Conservation (phyloP, 2,329 filamentous ascomycete genomes). For the Penicillium sclerotiorum region DNA sequence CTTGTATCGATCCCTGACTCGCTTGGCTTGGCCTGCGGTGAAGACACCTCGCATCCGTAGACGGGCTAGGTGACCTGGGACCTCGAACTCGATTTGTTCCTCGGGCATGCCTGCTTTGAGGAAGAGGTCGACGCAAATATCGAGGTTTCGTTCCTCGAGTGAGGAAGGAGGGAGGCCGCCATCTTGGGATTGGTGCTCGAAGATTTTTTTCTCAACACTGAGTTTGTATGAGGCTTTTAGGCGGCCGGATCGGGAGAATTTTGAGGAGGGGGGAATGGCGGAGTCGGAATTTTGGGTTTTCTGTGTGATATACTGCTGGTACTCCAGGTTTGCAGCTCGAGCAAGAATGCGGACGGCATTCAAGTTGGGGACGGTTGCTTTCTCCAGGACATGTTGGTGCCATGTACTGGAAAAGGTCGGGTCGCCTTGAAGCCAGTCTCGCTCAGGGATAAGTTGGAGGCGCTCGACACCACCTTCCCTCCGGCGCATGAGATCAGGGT, state of each 20-base stretch:
- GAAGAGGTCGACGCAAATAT: conserved; percentile 39
- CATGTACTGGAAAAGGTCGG: conserved; percentile 31
- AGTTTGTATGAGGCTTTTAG: conserved; percentile 6
- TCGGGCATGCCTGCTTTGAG: conserved; percentile 29
- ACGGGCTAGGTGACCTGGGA: conserved; percentile 33
- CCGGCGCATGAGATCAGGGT: conserved; percentile 15
- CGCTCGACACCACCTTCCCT: conserved; percentile 32
- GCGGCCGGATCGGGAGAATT: background rate
- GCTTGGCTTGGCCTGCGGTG: conserved; percentile 5
- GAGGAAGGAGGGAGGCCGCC: conserved; percentile 20
- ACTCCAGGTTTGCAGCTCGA: conserved; percentile 23
- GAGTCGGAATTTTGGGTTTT: too few species aligned
- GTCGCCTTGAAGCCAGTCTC: conserved; percentile 12
- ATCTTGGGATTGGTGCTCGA: background rate
- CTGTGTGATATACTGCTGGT: too few species aligned
- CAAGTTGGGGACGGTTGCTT: conserved; percentile 36
- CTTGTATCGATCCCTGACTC: conserved; percentile 7
- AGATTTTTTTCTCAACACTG: background rate
- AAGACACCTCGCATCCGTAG: conserved; percentile 21
- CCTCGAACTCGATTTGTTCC: conserved; percentile 37
- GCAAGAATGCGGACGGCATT: conserved; percentile 42
- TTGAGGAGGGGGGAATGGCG: background rate
- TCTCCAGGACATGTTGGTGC: conserved; percentile 27
- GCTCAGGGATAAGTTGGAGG: conserved; percentile 8
- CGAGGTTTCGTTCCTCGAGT: conserved; percentile 27